Conservation (phyloP, 345 rosid genomes). For the Cardiospermum halicacabum region DNA sequence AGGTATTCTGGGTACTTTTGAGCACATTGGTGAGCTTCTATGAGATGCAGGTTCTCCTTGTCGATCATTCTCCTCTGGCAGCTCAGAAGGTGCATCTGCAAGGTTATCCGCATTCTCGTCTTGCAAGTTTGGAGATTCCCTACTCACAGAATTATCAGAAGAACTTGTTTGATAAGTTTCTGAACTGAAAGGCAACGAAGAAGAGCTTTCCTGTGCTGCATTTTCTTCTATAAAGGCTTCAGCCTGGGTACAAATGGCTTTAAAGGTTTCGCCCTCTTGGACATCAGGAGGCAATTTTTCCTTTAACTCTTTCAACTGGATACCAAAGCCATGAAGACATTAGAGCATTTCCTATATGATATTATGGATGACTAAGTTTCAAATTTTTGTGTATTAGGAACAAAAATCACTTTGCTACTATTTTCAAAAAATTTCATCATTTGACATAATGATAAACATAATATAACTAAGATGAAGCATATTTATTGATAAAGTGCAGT, state of each 20-base stretch:
- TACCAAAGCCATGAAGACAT: slow-evolving; percentile 8
- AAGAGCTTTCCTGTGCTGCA: slow-evolving; percentile 30
- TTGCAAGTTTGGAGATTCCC: slow-evolving; percentile 17
- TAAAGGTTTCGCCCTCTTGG: slow-evolving; percentile 47
- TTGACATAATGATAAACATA: not conserved
- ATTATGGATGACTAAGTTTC: no score
- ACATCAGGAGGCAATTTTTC: slow-evolving; percentile 59
- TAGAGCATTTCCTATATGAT: slow-evolving; percentile 1
- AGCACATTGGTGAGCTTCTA: no score
- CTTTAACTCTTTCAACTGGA: slow-evolving; percentile 55
- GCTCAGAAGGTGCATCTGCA: slow-evolving; percentile 17
- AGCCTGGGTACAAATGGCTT: slow-evolving; percentile 46
- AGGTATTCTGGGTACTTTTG: slow-evolving; percentile 25
- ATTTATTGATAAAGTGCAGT: not conserved
- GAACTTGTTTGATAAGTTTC: slow-evolving; percentile 20
- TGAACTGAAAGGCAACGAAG: slow-evolving; percentile 23
- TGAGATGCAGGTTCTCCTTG: slow-evolving; percentile 22
- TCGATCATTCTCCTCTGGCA: slow-evolving; percentile 18
- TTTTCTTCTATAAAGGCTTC: slow-evolving; percentile 39
- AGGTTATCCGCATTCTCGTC: slow-evolving; percentile 23
- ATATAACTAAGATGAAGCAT: not conserved
- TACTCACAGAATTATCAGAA: slow-evolving; percentile 1
- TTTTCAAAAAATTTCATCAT: no score
- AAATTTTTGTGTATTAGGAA: no score
- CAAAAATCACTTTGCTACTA: no score